phyloP scores from a whole-genome alignment of 495 filamentous ascomycete genomes.

The Neurospora sp. region DNA sequence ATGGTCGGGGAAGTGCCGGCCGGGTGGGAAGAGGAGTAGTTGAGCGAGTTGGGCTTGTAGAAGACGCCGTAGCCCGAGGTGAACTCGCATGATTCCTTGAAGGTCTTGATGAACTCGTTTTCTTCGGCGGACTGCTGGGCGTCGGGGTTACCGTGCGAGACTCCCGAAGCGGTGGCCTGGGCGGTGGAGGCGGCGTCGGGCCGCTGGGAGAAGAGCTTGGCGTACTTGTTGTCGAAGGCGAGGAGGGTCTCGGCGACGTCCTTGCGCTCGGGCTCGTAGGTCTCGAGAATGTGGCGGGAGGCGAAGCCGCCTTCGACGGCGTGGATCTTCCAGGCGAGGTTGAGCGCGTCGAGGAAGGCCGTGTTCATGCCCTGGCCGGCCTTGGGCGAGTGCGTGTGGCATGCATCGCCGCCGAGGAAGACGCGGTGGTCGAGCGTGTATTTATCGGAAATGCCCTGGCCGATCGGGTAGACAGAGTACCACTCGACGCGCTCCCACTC shows the following conservation, averaged over 20 bases:
- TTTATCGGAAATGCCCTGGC: slow-evolving; percentile 58
- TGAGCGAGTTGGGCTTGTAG: slow-evolving; percentile 52
- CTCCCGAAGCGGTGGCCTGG: slow-evolving; percentile 28
- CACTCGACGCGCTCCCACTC: slow-evolving; percentile 60
- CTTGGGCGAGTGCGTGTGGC: slow-evolving; percentile 72
- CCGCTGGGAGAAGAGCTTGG: slow-evolving; percentile 53
- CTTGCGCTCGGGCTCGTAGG: slow-evolving; percentile 62
- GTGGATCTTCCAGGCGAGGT: slow-evolving; percentile 78
- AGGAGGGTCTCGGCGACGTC: slow-evolving; percentile 61
- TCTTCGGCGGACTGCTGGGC: slow-evolving; percentile 27
- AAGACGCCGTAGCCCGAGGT: slow-evolving; percentile 61
- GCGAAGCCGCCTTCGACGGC: slow-evolving; percentile 56
- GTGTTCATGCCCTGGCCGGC: slow-evolving; percentile 84
- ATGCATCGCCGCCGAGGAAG: slow-evolving; percentile 72
- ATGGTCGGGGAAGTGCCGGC: slow-evolving; percentile 41
- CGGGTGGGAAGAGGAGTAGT: slow-evolving; percentile 55
- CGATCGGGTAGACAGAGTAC: slow-evolving; percentile 62
- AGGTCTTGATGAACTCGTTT: slow-evolving; percentile 64
- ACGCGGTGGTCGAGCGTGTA: slow-evolving; percentile 59
- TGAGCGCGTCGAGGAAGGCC: slow-evolving; percentile 70
- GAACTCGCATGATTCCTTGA: slow-evolving; percentile 61
- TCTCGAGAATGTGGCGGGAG: slow-evolving; percentile 46
- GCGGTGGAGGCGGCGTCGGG: slow-evolving; percentile 43
- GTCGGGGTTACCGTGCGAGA: slow-evolving; percentile 5
- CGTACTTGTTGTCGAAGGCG: slow-evolving; percentile 63